Evolutionary conservation across 2,329 filamentous ascomycete genomes (phyloP).

Genomic region (Blastomyces silverae): DNA sequence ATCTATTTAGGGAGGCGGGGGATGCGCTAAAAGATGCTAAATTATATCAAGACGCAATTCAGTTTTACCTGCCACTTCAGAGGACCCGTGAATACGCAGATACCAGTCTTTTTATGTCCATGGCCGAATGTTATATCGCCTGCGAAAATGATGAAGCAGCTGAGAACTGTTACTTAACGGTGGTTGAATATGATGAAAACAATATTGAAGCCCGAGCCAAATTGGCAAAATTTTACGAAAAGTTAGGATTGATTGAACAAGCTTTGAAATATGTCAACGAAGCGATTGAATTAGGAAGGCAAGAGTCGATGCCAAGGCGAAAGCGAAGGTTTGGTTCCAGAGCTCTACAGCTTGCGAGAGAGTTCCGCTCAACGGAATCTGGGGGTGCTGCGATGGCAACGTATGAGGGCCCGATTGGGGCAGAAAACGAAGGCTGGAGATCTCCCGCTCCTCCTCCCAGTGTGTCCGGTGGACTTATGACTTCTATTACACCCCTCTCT

Average conservation of each 20-base stretch:
- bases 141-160: constrained; percentile 60
- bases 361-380: constrained; percentile 31
- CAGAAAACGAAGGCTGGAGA: constrained; percentile 8
- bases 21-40: constrained; percentile 50
- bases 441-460: constrained; percentile 9
- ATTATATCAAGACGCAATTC: constrained; percentile 50
- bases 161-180: constrained; percentile 67
- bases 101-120: constrained; percentile 46
- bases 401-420: constrained; percentile 5
- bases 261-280: constrained; percentile 72
- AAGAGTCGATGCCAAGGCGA: constrained; percentile 31
- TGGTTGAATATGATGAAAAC: constrained; percentile 63
- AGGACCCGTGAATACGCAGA: constrained; percentile 44
- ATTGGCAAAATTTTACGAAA: constrained; percentile 78
- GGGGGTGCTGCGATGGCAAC: constrained; percentile 22
- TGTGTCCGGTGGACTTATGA: constrained; percentile 21
- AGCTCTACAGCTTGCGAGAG: constrained; percentile 37
- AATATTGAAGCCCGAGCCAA: constrained; percentile 71
- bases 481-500: constrained; percentile 18
- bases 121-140: constrained; percentile 58
- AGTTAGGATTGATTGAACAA: constrained; percentile 62
- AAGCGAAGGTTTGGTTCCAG: constrained; percentile 32
- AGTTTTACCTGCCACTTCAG: constrained; percentile 52
- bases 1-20: constrained; percentile 69
- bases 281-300: constrained; percentile 58